Conservation (phyloP, 106 monocot species). For the Platanthera zijinensis region DNA sequence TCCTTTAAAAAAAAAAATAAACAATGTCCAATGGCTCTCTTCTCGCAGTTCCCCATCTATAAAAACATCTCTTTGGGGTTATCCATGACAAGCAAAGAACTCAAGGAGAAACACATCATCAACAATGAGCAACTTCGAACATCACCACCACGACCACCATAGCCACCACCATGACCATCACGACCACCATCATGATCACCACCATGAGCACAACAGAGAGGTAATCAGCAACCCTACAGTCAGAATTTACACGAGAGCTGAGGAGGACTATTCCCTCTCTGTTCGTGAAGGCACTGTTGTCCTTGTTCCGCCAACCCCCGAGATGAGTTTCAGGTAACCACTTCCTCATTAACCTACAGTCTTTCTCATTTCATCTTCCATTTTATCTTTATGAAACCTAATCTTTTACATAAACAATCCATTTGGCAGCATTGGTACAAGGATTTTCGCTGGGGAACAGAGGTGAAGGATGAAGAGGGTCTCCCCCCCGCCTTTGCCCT, state of each 20-base stretch:
- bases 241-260: slow-evolving; percentile 42
- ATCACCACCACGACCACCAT: no score
- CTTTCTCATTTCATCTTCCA: not conserved
- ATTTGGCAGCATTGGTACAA: slow-evolving; percentile 78
- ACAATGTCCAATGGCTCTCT: no score
- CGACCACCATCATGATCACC: no score
- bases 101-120: no score
- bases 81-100: no score
- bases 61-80: no score
- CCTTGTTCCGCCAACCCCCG: slow-evolving; percentile 36
- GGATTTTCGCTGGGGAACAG: slow-evolving; percentile 44
- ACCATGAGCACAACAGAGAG: no score
- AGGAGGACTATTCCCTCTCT: slow-evolving; percentile 41
- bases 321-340: slow-evolving; percentile 34
- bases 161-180: no score
- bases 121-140: no score
- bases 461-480: slow-evolving; percentile 74
- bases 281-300: slow-evolving; percentile 46
- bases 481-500: slow-evolving; percentile 65
- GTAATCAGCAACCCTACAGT: not conserved
- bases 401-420: not conserved
- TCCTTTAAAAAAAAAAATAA: no score
- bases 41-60: no score
- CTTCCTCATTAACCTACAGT: no score
- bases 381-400: not conserved